A percentile compares a stretch with the other conserved stretches of the same genome.
Evolutionary conservation across 2,329 filamentous ascomycete genomes (phyloP).

Genomic region (Clonostachys byssicola): DNA sequence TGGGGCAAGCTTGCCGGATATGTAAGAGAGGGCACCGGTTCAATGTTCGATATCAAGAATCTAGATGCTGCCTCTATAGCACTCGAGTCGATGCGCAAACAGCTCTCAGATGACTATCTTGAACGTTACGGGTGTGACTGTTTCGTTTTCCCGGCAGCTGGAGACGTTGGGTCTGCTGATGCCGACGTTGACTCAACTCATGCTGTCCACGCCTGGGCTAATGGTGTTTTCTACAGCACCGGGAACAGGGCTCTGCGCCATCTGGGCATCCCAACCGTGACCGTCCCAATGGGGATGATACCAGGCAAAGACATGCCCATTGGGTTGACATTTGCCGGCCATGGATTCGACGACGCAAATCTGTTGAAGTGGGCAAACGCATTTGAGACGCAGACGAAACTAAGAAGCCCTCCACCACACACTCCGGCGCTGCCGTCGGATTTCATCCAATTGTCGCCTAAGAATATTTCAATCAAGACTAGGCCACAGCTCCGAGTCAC

Average conservation of each 20-base stretch:
- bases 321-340: constrained; percentile 14
- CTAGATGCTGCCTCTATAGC: constrained; percentile 34
- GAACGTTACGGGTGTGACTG: constrained; percentile 31
- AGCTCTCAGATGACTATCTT: constrained; percentile 47
- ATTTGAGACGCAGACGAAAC: constrained; percentile 8
- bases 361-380: constrained; percentile 13
- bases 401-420: no score
- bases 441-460: no score
- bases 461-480: no score
- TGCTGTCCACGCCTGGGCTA: constrained; percentile 9
- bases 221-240: constrained; percentile 26
- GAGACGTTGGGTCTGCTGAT: constrained; percentile 44
- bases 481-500: no score
- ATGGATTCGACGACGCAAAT: constrained; percentile 15
- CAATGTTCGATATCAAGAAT: constrained; percentile 34
- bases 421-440: no score
- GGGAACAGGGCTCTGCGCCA: constrained; percentile 13
- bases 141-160: constrained; percentile 43
- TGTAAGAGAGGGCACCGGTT: constrained; percentile 4
- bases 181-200: constrained; percentile 26
- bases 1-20: constrained; percentile 11
- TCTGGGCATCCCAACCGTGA: constrained; percentile 16
- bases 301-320: constrained; percentile 14
- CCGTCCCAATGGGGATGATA: constrained; percentile 17
- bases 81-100: constrained; percentile 42